Base-by-base conservation (phyloP, 768 basidiomycete genomes). In the Antrodiella citrinella region DNA sequence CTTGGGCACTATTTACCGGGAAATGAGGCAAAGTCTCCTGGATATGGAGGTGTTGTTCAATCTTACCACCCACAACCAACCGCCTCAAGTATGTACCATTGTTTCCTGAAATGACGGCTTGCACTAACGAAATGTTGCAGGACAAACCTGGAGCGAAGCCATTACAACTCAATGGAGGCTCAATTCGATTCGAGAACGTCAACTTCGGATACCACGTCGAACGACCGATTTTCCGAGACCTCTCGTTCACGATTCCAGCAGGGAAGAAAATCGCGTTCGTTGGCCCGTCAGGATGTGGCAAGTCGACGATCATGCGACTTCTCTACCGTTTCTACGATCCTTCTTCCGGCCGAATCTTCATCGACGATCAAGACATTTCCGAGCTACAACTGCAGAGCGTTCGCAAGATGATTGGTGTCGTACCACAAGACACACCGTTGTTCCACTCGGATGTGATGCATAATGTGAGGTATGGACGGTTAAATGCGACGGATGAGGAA, bases 21-120 rank as follows among this genome's bases (percentile, higher is more conserved):
- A 99, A 64, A 80, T 98, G 67, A 75, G 93, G 39, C 96, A 99
- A 62, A 95, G 92, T 63, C 69, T 99, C 39, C 77, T 99, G 44
- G 96, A 99, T 65, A 97, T 99, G 94, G 95, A 97, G 53, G 81
- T 90, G 1, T 70, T 99, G 46, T 93, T 93, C 72, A 94, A 88
- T 59, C 73, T 99, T 11, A 86, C 88, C 44, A 82, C 84, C 43
- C 80, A 94, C 50, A 86, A 93, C 59, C 74, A 79, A 11, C 81
- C 86, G 0, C 75, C 82, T 24, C 72, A 73, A 68, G 88, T 86
- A 56, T 25, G 69, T 59, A 18, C 38, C 19, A 44, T 1, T 24
- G 4, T 10, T 4, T 9, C 18, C 15, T 4, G 18, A 12, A 23
- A 26, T 24, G 25, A 21, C 4, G 11, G 4, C 3, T 19, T 22